phyloP scores from a whole-genome alignment of 208 protist species.

The Vickermania ingenoplastis region DNA sequence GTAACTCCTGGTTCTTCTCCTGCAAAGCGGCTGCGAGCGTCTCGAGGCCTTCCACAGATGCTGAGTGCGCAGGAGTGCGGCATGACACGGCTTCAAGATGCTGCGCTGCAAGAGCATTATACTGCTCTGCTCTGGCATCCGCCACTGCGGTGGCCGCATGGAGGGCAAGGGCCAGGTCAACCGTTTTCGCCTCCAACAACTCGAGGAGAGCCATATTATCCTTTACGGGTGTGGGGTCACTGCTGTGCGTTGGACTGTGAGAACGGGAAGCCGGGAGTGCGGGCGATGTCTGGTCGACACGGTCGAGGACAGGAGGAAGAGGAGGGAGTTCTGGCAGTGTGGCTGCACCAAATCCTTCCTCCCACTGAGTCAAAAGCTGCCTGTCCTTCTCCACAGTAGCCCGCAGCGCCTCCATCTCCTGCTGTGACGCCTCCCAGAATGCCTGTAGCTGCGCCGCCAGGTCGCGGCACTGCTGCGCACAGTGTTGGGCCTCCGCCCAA shows the following conservation, averaged over 20 bases:
- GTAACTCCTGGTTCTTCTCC: constrained; percentile 9
- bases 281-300: too few species aligned
- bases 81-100: neutral
- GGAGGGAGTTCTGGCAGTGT: neutral
- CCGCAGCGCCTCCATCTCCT: neutral
- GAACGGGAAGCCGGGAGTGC: neutral
- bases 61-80: neutral
- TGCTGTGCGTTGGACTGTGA: neutral
- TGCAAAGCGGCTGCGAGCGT: neutral
- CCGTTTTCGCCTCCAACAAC: neutral
- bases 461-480: neutral
- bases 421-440: constrained; percentile 6
- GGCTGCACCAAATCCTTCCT: neutral
- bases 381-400: neutral
- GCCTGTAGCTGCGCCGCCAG: neutral
- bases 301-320: too few species aligned
- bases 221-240: neutral
- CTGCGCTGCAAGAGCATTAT: neutral
- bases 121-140: neutral
- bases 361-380: neutral
- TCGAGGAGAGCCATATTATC: neutral
- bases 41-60: neutral
- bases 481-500: neutral
- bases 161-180: constrained; percentile 1
- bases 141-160: neutral